Percentiles rank a stretch among this genome's conserved stretches.
Evolutionary conservation across 2,329 filamentous ascomycete species (phyloP).

Genomic region (Pseudofabraea citricarpa): DNA sequence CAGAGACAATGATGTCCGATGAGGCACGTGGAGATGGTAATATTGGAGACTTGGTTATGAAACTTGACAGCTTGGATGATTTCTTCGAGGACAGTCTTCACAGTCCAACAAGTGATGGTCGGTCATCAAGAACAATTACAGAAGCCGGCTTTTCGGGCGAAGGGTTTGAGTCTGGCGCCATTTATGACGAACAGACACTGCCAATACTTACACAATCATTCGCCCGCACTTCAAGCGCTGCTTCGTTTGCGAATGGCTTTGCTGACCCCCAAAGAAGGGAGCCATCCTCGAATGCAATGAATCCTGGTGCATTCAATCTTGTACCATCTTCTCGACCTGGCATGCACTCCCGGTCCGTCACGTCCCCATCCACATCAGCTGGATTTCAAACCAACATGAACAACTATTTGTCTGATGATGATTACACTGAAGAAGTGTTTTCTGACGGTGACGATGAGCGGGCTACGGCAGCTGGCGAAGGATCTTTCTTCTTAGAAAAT

Average conservation of each 20-base stretch:
- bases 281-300: slow-evolving; percentile 56
- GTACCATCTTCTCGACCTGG: slow-evolving; percentile 51
- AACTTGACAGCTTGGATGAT: slow-evolving; percentile 74
- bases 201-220: slow-evolving; percentile 84
- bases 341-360: slow-evolving; percentile 78
- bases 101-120: slow-evolving; percentile 53
- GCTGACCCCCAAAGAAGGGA: slow-evolving; percentile 63
- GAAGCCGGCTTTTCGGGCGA: slow-evolving; percentile 62
- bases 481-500: slow-evolving; percentile 52
- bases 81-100: slow-evolving; percentile 68
- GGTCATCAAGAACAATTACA: slow-evolving; percentile 58
- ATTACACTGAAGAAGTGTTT: slow-evolving; percentile 66
- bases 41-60: slow-evolving; percentile 77
- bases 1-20: slow-evolving; percentile 91
- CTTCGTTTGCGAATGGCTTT: slow-evolving; percentile 84
- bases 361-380: slow-evolving; percentile 64
- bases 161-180: slow-evolving; percentile 66
- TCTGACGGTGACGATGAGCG: slow-evolving; percentile 69
- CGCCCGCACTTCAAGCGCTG: slow-evolving; percentile 61
- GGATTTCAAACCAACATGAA: slow-evolving; percentile 50
- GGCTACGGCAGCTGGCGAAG: slow-evolving; percentile 16
- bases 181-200: slow-evolving; percentile 90
- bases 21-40: slow-evolving; percentile 60
- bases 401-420: slow-evolving; percentile 72
- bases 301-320: slow-evolving; percentile 52